A percentile compares a stretch with the other conserved stretches of the same genome.
Conservation (phyloP, 768 basidiomycete species). For the Lenzites betulinus region DNA sequence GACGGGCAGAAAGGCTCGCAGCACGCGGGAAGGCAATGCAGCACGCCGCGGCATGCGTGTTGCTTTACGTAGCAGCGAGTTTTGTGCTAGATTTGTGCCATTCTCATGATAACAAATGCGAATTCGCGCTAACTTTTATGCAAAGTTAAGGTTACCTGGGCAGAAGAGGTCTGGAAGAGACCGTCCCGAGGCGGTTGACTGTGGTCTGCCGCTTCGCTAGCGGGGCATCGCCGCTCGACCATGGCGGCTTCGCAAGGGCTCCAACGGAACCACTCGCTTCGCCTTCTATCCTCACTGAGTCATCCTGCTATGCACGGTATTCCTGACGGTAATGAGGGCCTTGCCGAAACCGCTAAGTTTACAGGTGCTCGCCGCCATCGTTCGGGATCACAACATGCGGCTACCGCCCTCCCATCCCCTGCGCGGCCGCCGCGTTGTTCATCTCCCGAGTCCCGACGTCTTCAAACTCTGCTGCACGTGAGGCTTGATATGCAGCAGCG, state of each 20-base stretch:
- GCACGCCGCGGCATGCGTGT: conserved; percentile 3
- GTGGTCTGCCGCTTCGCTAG: neutral
- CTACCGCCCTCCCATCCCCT: conserved; percentile 1
- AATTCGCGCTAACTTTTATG: neutral
- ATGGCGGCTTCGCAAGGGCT: neutral
- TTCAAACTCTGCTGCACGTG: conserved; percentile 10
- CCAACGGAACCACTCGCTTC: neutral
- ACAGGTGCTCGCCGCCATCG: neutral
- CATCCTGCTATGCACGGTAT: neutral
- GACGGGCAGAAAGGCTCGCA: neutral
- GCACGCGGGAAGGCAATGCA: conserved; percentile 14
- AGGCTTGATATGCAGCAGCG: neutral
- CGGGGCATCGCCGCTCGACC: neutral
- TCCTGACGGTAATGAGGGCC: neutral
- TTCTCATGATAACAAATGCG: neutral
- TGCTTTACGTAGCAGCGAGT: conserved; percentile 3
- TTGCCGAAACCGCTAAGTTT: neutral
- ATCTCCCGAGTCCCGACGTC: conserved; percentile 14
- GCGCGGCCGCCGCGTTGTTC: conserved; percentile 12
- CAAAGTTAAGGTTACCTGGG: neutral
- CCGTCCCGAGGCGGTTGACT: neutral
- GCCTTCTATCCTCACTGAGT: neutral
- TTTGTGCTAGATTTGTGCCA: neutral
- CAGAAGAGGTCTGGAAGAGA: neutral
- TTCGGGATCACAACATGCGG: neutral